Conservation (phyloP, 2,329 filamentous ascomycete species). For the Aschersonia sp. region DNA sequence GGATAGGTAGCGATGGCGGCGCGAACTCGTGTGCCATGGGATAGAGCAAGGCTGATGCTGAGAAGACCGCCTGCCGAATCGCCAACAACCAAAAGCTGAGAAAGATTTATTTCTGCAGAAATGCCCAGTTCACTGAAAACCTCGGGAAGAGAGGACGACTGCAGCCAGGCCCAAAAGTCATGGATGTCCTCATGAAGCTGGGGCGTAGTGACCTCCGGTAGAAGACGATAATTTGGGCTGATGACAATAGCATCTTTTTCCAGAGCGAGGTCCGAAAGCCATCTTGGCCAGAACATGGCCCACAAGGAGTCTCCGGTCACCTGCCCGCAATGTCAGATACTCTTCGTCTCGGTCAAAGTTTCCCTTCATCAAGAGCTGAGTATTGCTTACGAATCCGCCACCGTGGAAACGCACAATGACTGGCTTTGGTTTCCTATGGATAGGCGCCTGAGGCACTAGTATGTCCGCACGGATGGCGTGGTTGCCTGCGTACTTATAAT, state of each 20-base stretch:
- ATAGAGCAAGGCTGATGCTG: not conserved
- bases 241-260: not conserved
- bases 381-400: not conserved
- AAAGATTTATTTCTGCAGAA: not conserved
- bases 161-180: not conserved
- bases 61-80: not conserved
- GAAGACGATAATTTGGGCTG: conserved; percentile 1
- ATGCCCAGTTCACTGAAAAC: not conserved
- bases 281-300: not conserved
- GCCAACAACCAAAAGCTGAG: not conserved
- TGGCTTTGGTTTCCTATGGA: not conserved
- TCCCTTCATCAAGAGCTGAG: no score
- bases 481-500: not conserved
- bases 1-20: not conserved
- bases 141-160: not conserved
- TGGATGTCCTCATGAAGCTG: not conserved
- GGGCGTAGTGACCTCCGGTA: not conserved
- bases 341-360: no score
- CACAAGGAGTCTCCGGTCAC: not conserved
- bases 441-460: not conserved
- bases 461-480: not conserved
- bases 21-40: not conserved
- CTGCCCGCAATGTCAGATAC: not conserved
- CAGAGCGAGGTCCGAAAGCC: not conserved
- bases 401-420: not conserved